These are phyloP conservation scores for Picea glauca DNA, from an alignment of 75 land plant genomes.

Conservation along the genomic window DNA sequence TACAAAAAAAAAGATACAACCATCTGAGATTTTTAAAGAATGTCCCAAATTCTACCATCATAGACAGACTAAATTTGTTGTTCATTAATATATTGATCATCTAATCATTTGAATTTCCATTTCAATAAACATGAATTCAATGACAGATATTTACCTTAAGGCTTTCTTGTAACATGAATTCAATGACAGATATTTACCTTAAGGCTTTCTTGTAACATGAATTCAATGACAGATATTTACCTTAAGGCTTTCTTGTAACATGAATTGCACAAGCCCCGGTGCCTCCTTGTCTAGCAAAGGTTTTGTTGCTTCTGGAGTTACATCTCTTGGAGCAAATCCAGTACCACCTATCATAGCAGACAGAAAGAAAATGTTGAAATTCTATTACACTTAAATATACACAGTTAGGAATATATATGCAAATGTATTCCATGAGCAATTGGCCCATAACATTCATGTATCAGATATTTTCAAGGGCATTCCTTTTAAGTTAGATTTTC, in stretches of 20 bases:
- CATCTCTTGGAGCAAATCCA: conserved; percentile 90
- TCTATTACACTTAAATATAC: neutral
- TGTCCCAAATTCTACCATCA: too few species aligned
- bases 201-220: conserved; percentile 63
- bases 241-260: conserved; percentile 94
- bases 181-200: conserved; percentile 46
- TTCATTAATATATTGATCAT: too few species aligned
- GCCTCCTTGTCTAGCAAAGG: conserved; percentile 78
- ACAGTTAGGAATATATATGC: neutral
- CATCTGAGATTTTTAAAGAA: too few species aligned
- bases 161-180: too few species aligned
- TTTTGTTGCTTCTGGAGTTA: conserved; percentile 98
- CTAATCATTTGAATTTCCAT: neutral
- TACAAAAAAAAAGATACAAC: too few species aligned
- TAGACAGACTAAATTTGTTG: too few species aligned
- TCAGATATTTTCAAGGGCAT: neutral
- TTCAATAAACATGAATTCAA: neutral
- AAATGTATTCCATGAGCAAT: neutral
- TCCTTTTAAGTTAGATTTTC: neutral
- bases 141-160: too few species aligned
- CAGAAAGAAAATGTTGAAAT: neutral
- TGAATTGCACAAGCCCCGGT: conserved; percentile 80
- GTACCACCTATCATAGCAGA: conserved; percentile 71
- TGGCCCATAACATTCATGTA: neutral
- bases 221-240: conserved; percentile 22